A percentile compares a stretch with the other conserved stretches of the same genome.
These are phyloP conservation scores for Penicillium olsonii DNA, from an alignment of 2,329 filamentous ascomycete genomes.

Conservation along the genomic window DNA sequence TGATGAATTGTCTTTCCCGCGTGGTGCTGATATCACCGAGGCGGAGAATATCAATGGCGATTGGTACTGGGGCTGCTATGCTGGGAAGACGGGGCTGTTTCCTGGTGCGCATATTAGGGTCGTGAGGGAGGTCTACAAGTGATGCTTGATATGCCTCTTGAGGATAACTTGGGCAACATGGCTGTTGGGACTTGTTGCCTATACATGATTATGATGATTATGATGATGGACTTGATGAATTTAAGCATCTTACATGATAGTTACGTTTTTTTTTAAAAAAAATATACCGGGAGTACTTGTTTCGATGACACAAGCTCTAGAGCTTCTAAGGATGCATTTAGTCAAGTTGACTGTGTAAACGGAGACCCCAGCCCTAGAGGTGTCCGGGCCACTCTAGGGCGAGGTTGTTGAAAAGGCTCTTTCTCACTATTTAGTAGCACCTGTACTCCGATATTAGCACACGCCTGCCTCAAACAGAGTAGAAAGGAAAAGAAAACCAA, in stretches of 20 bases:
- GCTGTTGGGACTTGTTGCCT: background rate
- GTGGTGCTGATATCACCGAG: constrained; percentile 78
- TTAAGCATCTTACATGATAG: background rate
- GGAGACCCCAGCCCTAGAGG: too few relatives aligned
- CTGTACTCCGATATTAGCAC: background rate
- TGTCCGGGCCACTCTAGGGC: too few relatives aligned
- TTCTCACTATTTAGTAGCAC: background rate
- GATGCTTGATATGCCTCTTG: background rate
- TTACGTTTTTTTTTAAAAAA: background rate
- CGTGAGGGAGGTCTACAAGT: constrained; percentile 35
- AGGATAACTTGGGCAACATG: background rate
- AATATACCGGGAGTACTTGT: too few relatives aligned
- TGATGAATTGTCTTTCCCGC: constrained; percentile 83
- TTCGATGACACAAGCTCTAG: too few relatives aligned
- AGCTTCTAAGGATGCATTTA: too few relatives aligned
- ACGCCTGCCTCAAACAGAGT: background rate
- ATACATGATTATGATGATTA: constrained; percentile 5
- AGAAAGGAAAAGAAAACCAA: background rate
- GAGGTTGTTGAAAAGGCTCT: too few relatives aligned
- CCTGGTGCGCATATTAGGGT: constrained; percentile 73
- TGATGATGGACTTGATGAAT: constrained; percentile 7
- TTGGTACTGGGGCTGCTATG: constrained; percentile 87
- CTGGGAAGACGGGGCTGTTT: constrained; percentile 76
- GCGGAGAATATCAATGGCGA: constrained; percentile 86
- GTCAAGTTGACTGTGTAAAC: too few relatives aligned